Base-by-base conservation (phyloP, 768 basidiomycete species). In the Ramaria rubella region DNA sequence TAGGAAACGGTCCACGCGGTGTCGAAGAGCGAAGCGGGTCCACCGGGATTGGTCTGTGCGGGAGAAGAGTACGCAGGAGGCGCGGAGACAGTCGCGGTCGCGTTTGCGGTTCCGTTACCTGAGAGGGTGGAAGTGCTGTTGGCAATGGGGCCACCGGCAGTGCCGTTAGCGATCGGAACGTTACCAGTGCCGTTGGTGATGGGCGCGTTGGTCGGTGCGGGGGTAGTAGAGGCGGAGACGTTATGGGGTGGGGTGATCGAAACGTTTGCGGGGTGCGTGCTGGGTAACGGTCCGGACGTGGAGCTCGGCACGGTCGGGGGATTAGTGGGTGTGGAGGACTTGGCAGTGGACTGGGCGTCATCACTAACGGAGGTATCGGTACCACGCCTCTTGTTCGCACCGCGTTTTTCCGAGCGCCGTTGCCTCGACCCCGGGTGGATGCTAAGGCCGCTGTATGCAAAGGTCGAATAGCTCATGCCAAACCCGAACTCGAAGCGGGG, bases 391-490 rank as follows among this genome's bases (percentile, higher is more conserved):
- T 33, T 21, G 26, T 33, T 33, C 49, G 15, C 26, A 17, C 23
- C 14, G 52, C n/a, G 8, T 42, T 43, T 68, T 70, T n/a, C 76
- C 71, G 17, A 61, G 57, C 8, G 64, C n/a, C n/a, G n/a, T n/a
- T n/a, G 9, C 17, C 40, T 42, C 11, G 9, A n/a, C 40, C 14
- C 52, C 3, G 42, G 15, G 65, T 66, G 31, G 21, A 89, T 69
- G 2, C 73, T 61, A 11, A 94, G 71, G 30, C 77, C 71, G 42
- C 76, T 81, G 67, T 91, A 94, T 30, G 78, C 69, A 68, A 94
- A 97, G 2, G 71, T 78, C 36, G 94, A 87, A 73, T 96, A 97
- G 55, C 84, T 87, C 64, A 94, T 68, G 0, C 94, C 94, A 66
- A 84, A 94, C 4, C 94, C 94, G 67, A 97, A 97, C 65, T 90